Conservation (phyloP, 2,329 filamentous ascomycete species). For the Daldinia eschscholtzii region DNA sequence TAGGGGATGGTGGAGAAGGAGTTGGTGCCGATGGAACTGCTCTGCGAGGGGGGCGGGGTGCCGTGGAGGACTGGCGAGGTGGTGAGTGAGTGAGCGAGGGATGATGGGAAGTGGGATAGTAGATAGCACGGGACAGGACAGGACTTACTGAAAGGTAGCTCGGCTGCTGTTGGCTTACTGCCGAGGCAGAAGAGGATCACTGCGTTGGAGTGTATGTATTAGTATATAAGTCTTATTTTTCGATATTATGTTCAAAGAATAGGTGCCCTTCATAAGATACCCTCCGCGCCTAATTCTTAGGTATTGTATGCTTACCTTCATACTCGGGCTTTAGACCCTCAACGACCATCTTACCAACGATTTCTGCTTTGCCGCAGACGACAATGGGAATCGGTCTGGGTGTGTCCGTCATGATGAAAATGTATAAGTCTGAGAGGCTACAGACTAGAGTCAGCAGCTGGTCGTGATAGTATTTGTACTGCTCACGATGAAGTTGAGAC, state of each 20-base stretch:
- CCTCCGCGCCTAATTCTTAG: background rate
- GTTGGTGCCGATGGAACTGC: constrained; percentile 32
- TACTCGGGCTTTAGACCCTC: constrained; percentile 37
- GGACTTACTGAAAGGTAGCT: constrained; percentile 34
- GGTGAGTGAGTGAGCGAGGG: background rate
- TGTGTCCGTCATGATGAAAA: constrained; percentile 13
- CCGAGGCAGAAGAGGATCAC: constrained; percentile 38
- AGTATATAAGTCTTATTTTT: background rate
- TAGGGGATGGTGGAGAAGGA: constrained; percentile 13
- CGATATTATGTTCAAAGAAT: background rate
- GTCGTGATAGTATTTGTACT: background rate
- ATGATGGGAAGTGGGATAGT: background rate
- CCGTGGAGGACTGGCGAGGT: constrained; percentile 27
- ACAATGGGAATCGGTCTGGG: constrained; percentile 24
- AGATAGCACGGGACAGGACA: no score
- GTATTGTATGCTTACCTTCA: constrained; percentile 31
- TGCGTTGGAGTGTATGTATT: background rate
- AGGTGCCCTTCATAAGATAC: background rate
- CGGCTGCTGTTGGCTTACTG: constrained; percentile 30
- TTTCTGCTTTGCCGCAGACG: constrained; percentile 33
- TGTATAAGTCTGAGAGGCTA: background rate
- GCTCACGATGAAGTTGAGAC: background rate
- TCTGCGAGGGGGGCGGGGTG: constrained; percentile 28
- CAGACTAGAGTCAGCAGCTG: background rate
- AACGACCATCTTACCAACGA: constrained; percentile 27